phyloP scores from a whole-genome alignment of 1,284 basidiomycete species.

The Moesziomyces sp. region DNA sequence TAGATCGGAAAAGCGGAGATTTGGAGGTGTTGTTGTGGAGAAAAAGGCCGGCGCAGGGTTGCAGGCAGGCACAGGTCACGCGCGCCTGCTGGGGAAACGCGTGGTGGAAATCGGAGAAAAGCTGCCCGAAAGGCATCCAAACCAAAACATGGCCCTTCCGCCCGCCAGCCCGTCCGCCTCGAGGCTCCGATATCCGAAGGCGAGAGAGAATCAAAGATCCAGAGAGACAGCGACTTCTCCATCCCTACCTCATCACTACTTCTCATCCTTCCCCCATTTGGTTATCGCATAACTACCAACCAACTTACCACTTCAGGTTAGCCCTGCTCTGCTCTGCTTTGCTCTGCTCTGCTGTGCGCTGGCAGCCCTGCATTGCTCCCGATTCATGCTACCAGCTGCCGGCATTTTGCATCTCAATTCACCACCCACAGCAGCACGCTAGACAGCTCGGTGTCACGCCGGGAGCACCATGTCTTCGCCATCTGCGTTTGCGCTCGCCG shows the following conservation, averaged over 20 bases:
- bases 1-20: background rate
- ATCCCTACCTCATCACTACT: too few species aligned
- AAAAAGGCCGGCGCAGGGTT: too few species aligned
- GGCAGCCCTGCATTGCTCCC: background rate
- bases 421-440: background rate
- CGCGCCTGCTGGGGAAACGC: constrained; percentile 2
- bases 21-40: constrained; percentile 1
- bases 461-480: constrained; percentile 33
- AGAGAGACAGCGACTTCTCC: too few species aligned
- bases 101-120: background rate
- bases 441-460: background rate
- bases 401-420: too few species aligned
- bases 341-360: background rate
- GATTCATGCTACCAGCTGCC: background rate
- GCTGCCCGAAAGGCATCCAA: too few species aligned
- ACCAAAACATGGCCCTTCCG: background rate
- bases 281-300: too few species aligned
- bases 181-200: too few species aligned
- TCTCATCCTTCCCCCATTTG: too few species aligned
- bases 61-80: constrained; percentile 7
- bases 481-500: constrained; percentile 30
- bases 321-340: background rate
- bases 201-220: too few species aligned
- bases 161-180: too few species aligned
- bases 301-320: background rate